Evolutionary conservation across 257 asterid species (phyloP), one percentile per base, ranked within the genome.

Genomic region (Knoxia roxburghii): DNA sequence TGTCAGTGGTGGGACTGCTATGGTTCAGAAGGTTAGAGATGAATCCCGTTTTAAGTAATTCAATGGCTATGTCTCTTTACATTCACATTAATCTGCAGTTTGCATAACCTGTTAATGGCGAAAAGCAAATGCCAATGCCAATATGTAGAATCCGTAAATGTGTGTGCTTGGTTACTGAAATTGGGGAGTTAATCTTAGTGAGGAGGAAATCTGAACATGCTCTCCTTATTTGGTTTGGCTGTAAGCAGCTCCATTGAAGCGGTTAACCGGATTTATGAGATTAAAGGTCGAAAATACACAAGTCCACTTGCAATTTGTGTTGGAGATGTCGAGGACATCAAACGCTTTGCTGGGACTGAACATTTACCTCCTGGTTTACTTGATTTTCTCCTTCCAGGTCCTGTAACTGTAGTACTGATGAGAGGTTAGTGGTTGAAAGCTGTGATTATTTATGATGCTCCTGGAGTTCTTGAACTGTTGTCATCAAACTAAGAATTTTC

Each of bases 281-380:
- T 88, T 74, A 94, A 94, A 79, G 95, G 99, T 11, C 95, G 97
- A 56, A 89, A 88, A 65, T 76, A 76, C 51, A 94, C 97, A 3
- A 88, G 84, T 52, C 99, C 97, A 41, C 86, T 90, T 17, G 96
- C 99, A 13, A 87, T 94, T 49, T 85, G 97, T 67, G 95, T 90
- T 15, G 95, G 83, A 7, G 90, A 93, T 76, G 88, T 90, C 62
- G 71, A 81, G 29, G 99, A 88, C 71, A 90, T 93, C 71, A 74
- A 71, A 27, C 85, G 76, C 17, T 90, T 81, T 70, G 97, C 96
- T 60, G 72, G 77, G 57, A 88, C 86, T 0, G 77, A 79, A 41
- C 89, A 87, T 78, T 75, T 91, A 75, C 97, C 97, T 70, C 76
- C 24, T 29, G 92, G 96, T 30, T 75, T 90, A 81, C 95, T 91